A percentile compares a stretch with the other conserved stretches of the same genome.
Evolutionary conservation across 371 early-diverging fungal species (phyloP).

Genomic region (Actinomortierella wolfii): DNA sequence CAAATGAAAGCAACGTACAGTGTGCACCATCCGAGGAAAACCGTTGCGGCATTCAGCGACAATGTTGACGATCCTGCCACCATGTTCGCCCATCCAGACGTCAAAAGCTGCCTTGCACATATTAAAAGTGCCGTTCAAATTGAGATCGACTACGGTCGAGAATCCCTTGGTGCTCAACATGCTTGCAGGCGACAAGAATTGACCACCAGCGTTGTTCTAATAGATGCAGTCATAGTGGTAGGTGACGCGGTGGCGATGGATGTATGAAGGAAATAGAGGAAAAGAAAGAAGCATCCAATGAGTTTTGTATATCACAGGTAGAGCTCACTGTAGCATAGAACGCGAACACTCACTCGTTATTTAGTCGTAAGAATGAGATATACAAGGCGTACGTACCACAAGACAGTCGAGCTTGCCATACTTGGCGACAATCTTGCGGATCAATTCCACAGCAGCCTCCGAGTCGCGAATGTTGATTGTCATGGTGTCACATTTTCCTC

Average conservation of each 20-base stretch:
- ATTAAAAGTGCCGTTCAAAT: constrained; percentile 57
- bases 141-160: constrained; percentile 55
- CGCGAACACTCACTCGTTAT: too few relatives aligned
- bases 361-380: too few relatives aligned
- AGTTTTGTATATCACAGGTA: too few relatives aligned
- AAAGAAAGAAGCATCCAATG: background rate
- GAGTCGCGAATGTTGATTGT: constrained; percentile 52
- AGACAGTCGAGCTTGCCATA: constrained; percentile 49
- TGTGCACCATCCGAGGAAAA: constrained; percentile 45
- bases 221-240: background rate
- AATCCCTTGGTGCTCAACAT: constrained; percentile 51
- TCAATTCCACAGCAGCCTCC: constrained; percentile 27
- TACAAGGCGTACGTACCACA: constrained; percentile 34
- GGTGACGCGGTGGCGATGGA: background rate
- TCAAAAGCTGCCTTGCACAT: constrained; percentile 49
- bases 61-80: constrained; percentile 55
- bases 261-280: background rate
- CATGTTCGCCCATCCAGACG: constrained; percentile 51
- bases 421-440: constrained; percentile 45
- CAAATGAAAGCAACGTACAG: constrained; percentile 5
- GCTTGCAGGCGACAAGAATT: constrained; percentile 50
- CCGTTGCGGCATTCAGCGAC: constrained; percentile 56
- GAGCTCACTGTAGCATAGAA: too few relatives aligned
- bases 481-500: constrained; percentile 46
- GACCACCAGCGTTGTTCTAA: constrained; percentile 59